A percentile compares a stretch with the other conserved stretches of the same genome.
These are phyloP conservation scores for Stephanodiscus minutulus DNA, from an alignment of 108 stramenopile genomes.

Conservation along the genomic window DNA sequence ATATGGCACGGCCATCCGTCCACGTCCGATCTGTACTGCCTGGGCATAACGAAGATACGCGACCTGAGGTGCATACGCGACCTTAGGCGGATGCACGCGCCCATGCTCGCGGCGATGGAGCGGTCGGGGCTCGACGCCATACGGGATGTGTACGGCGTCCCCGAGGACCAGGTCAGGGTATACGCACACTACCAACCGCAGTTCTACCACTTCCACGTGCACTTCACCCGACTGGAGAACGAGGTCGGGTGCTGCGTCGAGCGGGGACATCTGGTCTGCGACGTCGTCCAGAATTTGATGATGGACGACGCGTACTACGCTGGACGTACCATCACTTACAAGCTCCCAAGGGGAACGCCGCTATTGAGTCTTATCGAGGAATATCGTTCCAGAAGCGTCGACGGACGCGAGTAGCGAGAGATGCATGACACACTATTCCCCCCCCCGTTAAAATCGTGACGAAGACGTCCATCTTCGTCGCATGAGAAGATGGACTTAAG, in stretches of 20 bases:
- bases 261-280: slow-evolving; percentile 67
- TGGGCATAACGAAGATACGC: slow-evolving; percentile 59
- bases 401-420: no score
- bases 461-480: no score
- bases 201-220: slow-evolving; percentile 81
- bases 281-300: slow-evolving; percentile 76
- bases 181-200: slow-evolving; percentile 81
- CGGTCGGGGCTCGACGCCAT: slow-evolving; percentile 54
- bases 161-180: slow-evolving; percentile 56
- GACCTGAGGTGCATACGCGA: slow-evolving; percentile 64
- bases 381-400: not conserved
- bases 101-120: slow-evolving; percentile 59
- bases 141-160: slow-evolving; percentile 62
- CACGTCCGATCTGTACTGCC: slow-evolving; percentile 60
- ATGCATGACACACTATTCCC: no score
- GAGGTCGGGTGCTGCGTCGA: slow-evolving; percentile 62
- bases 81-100: slow-evolving; percentile 53
- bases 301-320: slow-evolving; percentile 60
- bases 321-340: slow-evolving; percentile 64
- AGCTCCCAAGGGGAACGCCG: slow-evolving; percentile 37
- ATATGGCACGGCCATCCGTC: slow-evolving; percentile 45
- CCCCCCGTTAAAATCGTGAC: no score
- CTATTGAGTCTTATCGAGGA: slow-evolving; percentile 26
- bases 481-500: no score
- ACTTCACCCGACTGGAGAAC: slow-evolving; percentile 74